phyloP scores from a whole-genome alignment of 1,139 yeast genomes.

The Yamadazyma pseudoaaseri region DNA sequence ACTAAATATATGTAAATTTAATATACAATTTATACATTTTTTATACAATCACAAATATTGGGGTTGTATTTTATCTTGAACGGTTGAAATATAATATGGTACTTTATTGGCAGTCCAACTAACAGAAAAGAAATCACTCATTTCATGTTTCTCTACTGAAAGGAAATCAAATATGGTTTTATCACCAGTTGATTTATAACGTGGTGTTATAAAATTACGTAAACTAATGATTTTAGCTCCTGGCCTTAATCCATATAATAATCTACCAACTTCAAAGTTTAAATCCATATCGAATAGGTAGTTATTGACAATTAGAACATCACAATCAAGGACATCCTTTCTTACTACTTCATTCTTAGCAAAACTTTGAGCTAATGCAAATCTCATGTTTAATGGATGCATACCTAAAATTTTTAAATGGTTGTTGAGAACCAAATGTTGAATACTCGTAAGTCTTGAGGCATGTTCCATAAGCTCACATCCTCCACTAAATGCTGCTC shows the following conservation, averaged over 20 bases:
- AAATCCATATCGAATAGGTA: constrained; percentile 76
- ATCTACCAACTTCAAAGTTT: constrained; percentile 64
- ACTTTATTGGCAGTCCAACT: constrained; percentile 92
- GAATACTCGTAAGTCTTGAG: constrained; percentile 62
- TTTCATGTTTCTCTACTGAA: constrained; percentile 60
- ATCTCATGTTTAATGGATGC: constrained; percentile 50
- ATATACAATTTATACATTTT: not conserved
- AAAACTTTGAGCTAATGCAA: constrained; percentile 70
- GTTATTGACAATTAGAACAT: constrained; percentile 77
- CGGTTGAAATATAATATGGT: constrained; percentile 75
- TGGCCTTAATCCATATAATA: constrained; percentile 61
- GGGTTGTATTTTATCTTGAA: constrained; percentile 40
- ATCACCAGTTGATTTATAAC: constrained; percentile 54
- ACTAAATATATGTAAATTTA: not conserved
- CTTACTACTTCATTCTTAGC: constrained; percentile 60
- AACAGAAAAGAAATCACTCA: constrained; percentile 67
- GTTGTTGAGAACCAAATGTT: constrained; percentile 54
- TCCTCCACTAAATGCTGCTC: constrained; percentile 76
- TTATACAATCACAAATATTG: constrained; percentile 21
- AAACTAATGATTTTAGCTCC: constrained; percentile 81
- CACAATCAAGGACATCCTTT: constrained; percentile 56
- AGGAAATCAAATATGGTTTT: constrained; percentile 62
- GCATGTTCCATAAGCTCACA: constrained; percentile 90
- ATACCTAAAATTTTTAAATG: constrained; percentile 67
- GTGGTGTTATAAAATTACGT: constrained; percentile 66